These are phyloP conservation scores for Kluyveromyces wickerhamii DNA, from an alignment of 805 yeast genomes.

Conservation along the genomic window DNA sequence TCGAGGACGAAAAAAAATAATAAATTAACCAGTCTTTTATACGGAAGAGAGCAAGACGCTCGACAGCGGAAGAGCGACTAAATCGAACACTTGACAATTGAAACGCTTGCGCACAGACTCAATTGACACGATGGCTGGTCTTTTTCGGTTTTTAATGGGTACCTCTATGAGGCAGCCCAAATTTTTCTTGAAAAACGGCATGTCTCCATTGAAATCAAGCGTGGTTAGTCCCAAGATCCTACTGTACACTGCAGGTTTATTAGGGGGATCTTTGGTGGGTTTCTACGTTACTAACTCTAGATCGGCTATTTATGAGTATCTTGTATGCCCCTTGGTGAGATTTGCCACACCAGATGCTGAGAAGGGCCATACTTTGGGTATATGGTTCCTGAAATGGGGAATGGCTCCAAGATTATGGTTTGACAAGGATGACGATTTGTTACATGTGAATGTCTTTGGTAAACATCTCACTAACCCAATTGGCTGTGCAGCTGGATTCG, in stretches of 20 bases:
- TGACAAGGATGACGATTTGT: slow-evolving; percentile 43
- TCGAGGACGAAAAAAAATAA: no score
- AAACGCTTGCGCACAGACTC: no score
- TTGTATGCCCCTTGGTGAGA: slow-evolving; percentile 71
- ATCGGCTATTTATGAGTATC: slow-evolving; percentile 74
- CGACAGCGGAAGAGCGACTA: no score
- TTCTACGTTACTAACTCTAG: slow-evolving; percentile 66
- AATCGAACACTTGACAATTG: no score
- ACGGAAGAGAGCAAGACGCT: no score
- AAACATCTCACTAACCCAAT: slow-evolving; percentile 62
- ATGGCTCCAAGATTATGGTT: slow-evolving; percentile 52
- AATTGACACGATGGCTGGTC: no score
- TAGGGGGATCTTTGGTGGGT: slow-evolving; percentile 35
- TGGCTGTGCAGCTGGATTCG: slow-evolving; percentile 94
- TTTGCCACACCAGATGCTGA: slow-evolving; percentile 67
- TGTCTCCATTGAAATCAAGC: slow-evolving; percentile 12
- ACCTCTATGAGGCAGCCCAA: slow-evolving; percentile 4
- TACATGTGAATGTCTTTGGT: slow-evolving; percentile 61
- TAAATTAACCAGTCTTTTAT: no score
- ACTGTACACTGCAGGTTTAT: slow-evolving; percentile 18
- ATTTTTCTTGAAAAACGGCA: slow-evolving; percentile 6
- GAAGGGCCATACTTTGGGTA: slow-evolving; percentile 71
- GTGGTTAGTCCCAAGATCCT: slow-evolving; percentile 15
- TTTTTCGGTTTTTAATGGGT: no score
- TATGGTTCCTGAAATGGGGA: slow-evolving; percentile 60